phyloP scores from a whole-genome alignment of 495 filamentous ascomycete genomes.

The Lasiosphaeriaceae sp. region DNA sequence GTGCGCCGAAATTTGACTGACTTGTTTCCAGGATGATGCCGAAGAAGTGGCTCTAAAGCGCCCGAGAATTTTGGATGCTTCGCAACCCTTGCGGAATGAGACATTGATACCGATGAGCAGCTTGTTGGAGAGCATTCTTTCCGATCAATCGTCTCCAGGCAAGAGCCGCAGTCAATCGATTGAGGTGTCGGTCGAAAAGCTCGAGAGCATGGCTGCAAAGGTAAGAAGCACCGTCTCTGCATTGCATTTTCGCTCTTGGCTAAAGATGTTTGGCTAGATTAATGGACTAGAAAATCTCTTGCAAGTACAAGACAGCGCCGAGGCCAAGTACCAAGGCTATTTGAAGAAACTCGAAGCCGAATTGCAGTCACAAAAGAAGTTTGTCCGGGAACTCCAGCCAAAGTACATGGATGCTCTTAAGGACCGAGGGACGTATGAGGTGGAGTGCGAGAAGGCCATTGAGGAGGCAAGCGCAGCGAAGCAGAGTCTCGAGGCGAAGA shows the following conservation, averaged over 20 bases:
- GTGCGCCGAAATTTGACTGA: neutral
- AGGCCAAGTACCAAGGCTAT: conserved; percentile 23
- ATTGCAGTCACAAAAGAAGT: conserved; percentile 22
- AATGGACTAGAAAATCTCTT: conserved; percentile 25
- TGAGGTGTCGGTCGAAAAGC: conserved; percentile 31
- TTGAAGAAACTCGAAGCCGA: conserved; percentile 29
- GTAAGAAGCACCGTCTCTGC: conserved; percentile 15
- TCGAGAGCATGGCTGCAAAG: conserved; percentile 33
- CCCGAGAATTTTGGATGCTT: conserved; percentile 12
- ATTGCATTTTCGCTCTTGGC: neutral
- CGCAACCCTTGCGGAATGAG: conserved; percentile 3
- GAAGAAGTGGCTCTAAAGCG: conserved; percentile 27
- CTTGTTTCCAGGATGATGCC: conserved; percentile 21
- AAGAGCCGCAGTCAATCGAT: conserved; percentile 1
- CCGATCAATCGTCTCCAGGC: neutral
- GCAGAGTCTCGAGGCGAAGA: conserved; percentile 35
- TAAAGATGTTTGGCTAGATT: conserved; percentile 19
- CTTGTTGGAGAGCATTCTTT: conserved; percentile 21
- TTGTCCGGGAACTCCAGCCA: conserved; percentile 22
- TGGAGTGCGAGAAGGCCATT: conserved; percentile 25
- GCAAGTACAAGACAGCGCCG: conserved; percentile 18
- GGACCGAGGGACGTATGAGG: conserved; percentile 37
- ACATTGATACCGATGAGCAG: conserved; percentile 21
- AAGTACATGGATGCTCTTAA: conserved; percentile 34
- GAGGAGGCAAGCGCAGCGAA: conserved; percentile 10